These are phyloP conservation scores for Cyclospora cayetanensis DNA, from an alignment of 169 alveolate species.

Conservation along the genomic window DNA sequence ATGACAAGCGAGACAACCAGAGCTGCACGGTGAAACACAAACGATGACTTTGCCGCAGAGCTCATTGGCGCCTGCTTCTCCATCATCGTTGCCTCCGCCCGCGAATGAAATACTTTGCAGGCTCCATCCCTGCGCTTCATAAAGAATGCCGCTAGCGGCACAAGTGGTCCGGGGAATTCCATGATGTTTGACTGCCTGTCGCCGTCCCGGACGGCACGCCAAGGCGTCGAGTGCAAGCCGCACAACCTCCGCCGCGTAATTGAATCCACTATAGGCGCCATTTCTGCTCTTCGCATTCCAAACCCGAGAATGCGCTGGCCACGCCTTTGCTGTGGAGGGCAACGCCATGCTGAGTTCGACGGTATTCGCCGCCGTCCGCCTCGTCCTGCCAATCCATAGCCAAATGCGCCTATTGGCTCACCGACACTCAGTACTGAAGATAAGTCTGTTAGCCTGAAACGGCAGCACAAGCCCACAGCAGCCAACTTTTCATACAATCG, in stretches of 20 bases:
- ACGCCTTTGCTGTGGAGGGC: conserved; percentile 34
- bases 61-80: conserved; percentile 34
- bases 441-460: conserved; percentile 35
- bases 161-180: conserved; percentile 54
- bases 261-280: neutral
- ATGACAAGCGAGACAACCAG: too few relatives aligned
- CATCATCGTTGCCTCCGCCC: neutral
- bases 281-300: neutral
- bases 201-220: conserved; percentile 1
- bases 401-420: conserved; percentile 54
- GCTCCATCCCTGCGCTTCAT: conserved; percentile 48
- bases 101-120: neutral
- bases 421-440: conserved; percentile 45
- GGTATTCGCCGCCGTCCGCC: conserved; percentile 46
- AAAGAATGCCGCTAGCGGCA: conserved; percentile 56
- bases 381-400: conserved; percentile 55
- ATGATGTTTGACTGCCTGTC: conserved; percentile 22
- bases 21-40: too few relatives aligned
- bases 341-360: neutral
- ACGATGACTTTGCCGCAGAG: too few relatives aligned
- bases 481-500: too few relatives aligned
- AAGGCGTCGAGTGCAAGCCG: neutral
- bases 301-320: neutral
- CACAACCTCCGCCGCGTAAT: neutral
- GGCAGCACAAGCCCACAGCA: neutral